These are phyloP conservation scores for Fusarium sp. DNA, from an alignment of 2,329 filamentous ascomycete species.

Conservation along the genomic window DNA sequence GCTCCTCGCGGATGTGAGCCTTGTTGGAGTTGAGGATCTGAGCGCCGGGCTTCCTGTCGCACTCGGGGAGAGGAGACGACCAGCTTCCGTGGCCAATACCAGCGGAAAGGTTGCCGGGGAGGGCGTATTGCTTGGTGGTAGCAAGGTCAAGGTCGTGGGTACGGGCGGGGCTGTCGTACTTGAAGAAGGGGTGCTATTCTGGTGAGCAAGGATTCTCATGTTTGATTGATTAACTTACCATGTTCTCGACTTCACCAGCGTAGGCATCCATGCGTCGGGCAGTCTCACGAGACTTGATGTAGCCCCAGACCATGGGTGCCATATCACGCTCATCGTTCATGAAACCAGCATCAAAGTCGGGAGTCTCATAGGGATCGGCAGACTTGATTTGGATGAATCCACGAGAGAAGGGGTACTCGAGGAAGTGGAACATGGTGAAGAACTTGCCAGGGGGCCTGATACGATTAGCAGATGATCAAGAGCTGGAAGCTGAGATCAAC, in stretches of 20 bases:
- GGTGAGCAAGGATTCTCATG: background rate
- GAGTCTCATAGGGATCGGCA: slow-evolving; percentile 77
- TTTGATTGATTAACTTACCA: slow-evolving; percentile 47
- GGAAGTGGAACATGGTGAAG: slow-evolving; percentile 87
- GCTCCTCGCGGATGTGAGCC: slow-evolving; percentile 68
- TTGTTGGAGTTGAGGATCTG: slow-evolving; percentile 71
- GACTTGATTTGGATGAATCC: slow-evolving; percentile 77
- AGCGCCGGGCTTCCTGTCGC: slow-evolving; percentile 59
- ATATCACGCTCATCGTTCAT: slow-evolving; percentile 89
- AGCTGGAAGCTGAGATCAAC: no score
- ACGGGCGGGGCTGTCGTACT: slow-evolving; percentile 75
- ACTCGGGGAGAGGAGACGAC: slow-evolving; percentile 67
- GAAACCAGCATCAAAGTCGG: slow-evolving; percentile 84
- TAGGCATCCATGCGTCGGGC: slow-evolving; percentile 82
- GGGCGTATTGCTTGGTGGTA: slow-evolving; percentile 80
- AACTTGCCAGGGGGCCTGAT: slow-evolving; percentile 80
- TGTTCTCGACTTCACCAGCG: slow-evolving; percentile 75
- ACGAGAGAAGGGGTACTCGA: slow-evolving; percentile 81
- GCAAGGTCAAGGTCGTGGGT: slow-evolving; percentile 78
- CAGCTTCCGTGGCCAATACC: slow-evolving; percentile 80
- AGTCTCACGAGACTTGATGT: slow-evolving; percentile 85
- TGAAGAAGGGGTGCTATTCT: slow-evolving; percentile 73
- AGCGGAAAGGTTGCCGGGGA: slow-evolving; percentile 76
- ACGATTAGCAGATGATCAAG: background rate
- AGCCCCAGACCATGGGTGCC: slow-evolving; percentile 86